Evolutionary conservation across 1,139 yeast genomes (phyloP), one percentile per base, ranked within the genome.

Genomic region (Protomyces macrosporus): DNA sequence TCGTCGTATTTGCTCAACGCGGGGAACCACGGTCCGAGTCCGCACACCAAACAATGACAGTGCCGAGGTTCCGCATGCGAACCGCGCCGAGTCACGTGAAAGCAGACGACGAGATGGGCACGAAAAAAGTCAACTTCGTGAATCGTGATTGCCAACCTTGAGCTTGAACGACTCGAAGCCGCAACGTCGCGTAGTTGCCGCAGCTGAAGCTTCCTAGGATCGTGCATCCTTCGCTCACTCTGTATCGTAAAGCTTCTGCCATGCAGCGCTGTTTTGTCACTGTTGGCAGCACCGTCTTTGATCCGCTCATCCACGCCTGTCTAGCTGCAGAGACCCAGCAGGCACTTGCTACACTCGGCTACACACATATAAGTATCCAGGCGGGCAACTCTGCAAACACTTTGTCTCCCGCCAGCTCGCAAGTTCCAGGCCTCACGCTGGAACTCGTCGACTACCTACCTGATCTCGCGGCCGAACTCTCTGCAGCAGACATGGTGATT

Each of bases 271-370:
- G 82, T 1, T 75, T 86, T 54, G 84, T 87, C 7, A 86, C 95
- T 0, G 87, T 95, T 1, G 97, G 97, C 0, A 96, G 96, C 1
- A 89, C 96, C 0, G 88, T 86, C 12, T 90, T 90, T 73, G 77
- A 79, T 5, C 75, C 72, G 14, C 79, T 90, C 16, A 73, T 90
- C 1, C 73, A 73, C 37, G 70, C 77, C 4, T 75, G 81, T 0
- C 67, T 83, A 3, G 68, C 74, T 6, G 67, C 69, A 0, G 68
- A 70, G 0, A 81, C 86, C 58, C 67, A 86, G 0, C 64, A 70
- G 0, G 64, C 70, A 1, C 69, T 86, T 16, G 45, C 65, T 0
- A 65, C 68, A 0, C 67, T 69, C 1, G 82, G 83, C 0, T 82
- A 77, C 66, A 68, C 71, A 0, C 74, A 74, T 16, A 65, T 88